Evolutionary conservation across 345 rosid species (phyloP).

Genomic region (Limnanthes douglasii): DNA sequence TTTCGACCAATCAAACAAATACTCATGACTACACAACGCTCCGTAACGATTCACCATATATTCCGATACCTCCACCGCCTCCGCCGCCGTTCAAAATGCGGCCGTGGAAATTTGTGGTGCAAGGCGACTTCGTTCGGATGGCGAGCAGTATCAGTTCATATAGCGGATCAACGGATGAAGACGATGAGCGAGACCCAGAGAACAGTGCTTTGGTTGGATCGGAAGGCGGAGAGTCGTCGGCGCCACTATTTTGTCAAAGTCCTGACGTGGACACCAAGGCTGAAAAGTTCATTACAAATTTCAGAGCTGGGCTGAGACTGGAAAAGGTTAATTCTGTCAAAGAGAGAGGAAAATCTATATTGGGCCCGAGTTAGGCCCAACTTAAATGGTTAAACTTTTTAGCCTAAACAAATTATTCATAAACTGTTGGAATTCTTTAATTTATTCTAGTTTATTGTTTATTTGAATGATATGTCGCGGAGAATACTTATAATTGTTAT

Average conservation of each 20-base stretch:
- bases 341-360: slow-evolving; percentile 37
- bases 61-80: slow-evolving; percentile 58
- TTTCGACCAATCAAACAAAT: too few relatives aligned
- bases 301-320: slow-evolving; percentile 59
- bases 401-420: too few relatives aligned
- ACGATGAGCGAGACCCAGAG: slow-evolving; percentile 12
- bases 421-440: too few relatives aligned
- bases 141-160: slow-evolving; percentile 37
- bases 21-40: too few relatives aligned
- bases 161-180: slow-evolving; percentile 41
- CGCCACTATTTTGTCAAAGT: slow-evolving; percentile 48
- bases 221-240: slow-evolving; percentile 2
- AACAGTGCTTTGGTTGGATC: background rate
- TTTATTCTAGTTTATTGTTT: too few relatives aligned
- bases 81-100: slow-evolving; percentile 67
- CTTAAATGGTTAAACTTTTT: too few relatives aligned
- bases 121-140: slow-evolving; percentile 61
- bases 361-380: too few relatives aligned
- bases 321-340: slow-evolving; percentile 58
- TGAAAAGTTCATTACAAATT: slow-evolving; percentile 62
- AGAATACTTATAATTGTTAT: too few relatives aligned
- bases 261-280: slow-evolving; percentile 87
- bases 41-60: slow-evolving; percentile 39
- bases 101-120: slow-evolving; percentile 39
- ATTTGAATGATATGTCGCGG: too few relatives aligned